phyloP scores from a whole-genome alignment of 768 basidiomycete species.

The Pleurotus ostreatus region DNA sequence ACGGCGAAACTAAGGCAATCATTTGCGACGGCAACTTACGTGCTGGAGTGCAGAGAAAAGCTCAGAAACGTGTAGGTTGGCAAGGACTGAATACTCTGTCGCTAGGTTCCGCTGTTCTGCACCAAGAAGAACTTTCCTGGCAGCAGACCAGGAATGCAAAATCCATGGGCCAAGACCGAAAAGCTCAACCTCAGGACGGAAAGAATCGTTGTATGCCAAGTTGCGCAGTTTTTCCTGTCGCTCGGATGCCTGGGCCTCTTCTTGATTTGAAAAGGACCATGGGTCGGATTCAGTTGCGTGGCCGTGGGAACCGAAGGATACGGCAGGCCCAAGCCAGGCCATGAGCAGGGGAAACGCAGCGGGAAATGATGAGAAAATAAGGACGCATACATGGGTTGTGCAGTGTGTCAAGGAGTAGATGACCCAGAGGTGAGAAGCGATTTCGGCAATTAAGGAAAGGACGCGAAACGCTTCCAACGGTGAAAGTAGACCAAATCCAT shows the following conservation, averaged over 20 bases:
- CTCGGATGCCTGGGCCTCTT: constrained; percentile 61
- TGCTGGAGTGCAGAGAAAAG: constrained; percentile 65
- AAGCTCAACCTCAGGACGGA: constrained; percentile 78
- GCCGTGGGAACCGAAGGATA: constrained; percentile 24
- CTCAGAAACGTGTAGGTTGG: constrained; percentile 61
- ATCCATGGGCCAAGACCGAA: constrained; percentile 89
- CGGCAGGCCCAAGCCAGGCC: constrained; percentile 36
- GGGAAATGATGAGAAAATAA: constrained; percentile 60
- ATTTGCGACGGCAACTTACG: constrained; percentile 35
- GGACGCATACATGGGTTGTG: constrained; percentile 49
- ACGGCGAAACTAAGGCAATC: constrained; percentile 4
- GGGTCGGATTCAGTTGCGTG: constrained; percentile 18
- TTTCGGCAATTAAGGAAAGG: constrained; percentile 66
- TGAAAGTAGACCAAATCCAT: constrained; percentile 71
- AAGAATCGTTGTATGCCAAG: constrained; percentile 68
- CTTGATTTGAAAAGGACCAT: constrained; percentile 43
- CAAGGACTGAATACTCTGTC: constrained; percentile 33
- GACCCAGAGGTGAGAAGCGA: constrained; percentile 67
- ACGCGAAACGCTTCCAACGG: constrained; percentile 78
- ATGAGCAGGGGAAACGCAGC: constrained; percentile 57
- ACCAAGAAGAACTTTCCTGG: constrained; percentile 55
- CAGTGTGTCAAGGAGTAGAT: constrained; percentile 60
- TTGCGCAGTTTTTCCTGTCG: constrained; percentile 73
- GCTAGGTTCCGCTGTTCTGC: constrained; percentile 45
- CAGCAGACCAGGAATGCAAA: constrained; percentile 67